Evolutionary conservation across 1,284 basidiomycete genomes (phyloP).

Genomic region (Leccinum cinnamomeum): DNA sequence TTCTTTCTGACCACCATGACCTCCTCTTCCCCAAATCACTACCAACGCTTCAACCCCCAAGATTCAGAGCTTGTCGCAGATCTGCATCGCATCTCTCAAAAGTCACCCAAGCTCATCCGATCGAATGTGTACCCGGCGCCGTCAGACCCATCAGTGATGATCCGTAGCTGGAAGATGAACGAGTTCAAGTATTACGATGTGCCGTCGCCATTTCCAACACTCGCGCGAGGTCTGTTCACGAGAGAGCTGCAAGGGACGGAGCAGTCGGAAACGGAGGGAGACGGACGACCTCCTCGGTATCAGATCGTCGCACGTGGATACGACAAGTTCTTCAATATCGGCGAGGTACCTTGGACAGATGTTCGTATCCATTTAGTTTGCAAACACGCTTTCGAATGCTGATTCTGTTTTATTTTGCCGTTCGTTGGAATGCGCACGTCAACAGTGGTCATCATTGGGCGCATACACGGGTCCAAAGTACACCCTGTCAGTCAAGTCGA

Average conservation of each 20-base stretch:
- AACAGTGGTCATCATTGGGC: slow-evolving; percentile 78
- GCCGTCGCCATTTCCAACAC: slow-evolving; percentile 88
- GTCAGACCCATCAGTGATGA: slow-evolving; percentile 48
- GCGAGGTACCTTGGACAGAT: slow-evolving; percentile 92
- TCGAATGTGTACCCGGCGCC: slow-evolving; percentile 56
- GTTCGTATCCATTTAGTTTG: slow-evolving; percentile 49
- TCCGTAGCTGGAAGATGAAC: slow-evolving; percentile 94
- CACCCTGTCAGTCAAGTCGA: slow-evolving; percentile 90
- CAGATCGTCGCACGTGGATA: slow-evolving; percentile 91
- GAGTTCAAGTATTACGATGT: slow-evolving; percentile 90
- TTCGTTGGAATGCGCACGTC: neutral
- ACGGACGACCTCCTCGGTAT: slow-evolving; percentile 37
- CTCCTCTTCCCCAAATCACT: neutral
- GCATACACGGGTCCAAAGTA: slow-evolving; percentile 80
- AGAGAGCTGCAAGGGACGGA: slow-evolving; percentile 34
- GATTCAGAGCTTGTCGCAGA: slow-evolving; percentile 60
- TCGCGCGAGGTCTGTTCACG: slow-evolving; percentile 87
- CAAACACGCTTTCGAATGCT: neutral
- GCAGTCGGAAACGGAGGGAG: slow-evolving; percentile 14
- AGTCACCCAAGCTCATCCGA: slow-evolving; percentile 58
- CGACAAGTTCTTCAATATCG: slow-evolving; percentile 99
- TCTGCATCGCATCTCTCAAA: slow-evolving; percentile 51
- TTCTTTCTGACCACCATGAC: slow-evolving; percentile 12
- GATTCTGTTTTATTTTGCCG: neutral
- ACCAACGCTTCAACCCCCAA: slow-evolving; percentile 26